Conservation (phyloP, 2,329 filamentous ascomycete species). For the Aureobasidium melanogenum region DNA sequence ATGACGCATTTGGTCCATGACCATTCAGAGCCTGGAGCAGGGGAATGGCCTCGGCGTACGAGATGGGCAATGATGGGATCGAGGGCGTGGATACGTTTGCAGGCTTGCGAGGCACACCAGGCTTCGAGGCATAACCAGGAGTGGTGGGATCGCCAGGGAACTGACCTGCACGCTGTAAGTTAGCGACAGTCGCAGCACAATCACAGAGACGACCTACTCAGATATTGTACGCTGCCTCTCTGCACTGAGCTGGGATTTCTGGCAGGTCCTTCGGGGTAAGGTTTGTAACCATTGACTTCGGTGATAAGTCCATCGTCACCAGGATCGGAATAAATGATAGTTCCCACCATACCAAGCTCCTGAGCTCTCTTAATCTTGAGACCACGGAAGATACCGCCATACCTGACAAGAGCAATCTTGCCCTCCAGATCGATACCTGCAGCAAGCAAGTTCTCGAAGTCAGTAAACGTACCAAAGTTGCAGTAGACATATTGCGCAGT, state of each 20-base stretch:
- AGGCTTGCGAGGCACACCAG: conserved; percentile 68
- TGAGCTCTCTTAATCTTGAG: conserved; percentile 89
- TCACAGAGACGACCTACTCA: conserved; percentile 28
- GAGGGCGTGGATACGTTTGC: conserved; percentile 62
- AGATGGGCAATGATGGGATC: conserved; percentile 88
- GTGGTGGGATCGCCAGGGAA: conserved; percentile 74
- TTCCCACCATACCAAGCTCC: conserved; percentile 81
- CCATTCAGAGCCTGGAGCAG: conserved; percentile 87
- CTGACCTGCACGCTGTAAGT: conserved; percentile 34
- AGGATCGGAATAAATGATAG: conserved; percentile 77
- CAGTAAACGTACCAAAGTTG: conserved; percentile 80
- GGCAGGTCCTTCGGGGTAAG: conserved; percentile 80
- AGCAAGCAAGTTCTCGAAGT: conserved; percentile 72
- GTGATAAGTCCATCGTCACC: conserved; percentile 79
- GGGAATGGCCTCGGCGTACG: conserved; percentile 76
- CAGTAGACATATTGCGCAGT: conserved; percentile 80
- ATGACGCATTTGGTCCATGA: conserved; percentile 66
- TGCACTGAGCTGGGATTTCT: conserved; percentile 78
- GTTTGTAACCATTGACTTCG: conserved; percentile 59
- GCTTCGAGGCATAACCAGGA: conserved; percentile 86
- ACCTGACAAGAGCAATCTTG: conserved; percentile 80
- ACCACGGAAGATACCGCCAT: conserved; percentile 79
- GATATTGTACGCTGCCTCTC: conserved; percentile 67
- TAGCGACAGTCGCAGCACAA: not conserved
- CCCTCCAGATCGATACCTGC: conserved; percentile 69